Base-by-base conservation (phyloP, 768 basidiomycete genomes). In the Russula virescens region DNA sequence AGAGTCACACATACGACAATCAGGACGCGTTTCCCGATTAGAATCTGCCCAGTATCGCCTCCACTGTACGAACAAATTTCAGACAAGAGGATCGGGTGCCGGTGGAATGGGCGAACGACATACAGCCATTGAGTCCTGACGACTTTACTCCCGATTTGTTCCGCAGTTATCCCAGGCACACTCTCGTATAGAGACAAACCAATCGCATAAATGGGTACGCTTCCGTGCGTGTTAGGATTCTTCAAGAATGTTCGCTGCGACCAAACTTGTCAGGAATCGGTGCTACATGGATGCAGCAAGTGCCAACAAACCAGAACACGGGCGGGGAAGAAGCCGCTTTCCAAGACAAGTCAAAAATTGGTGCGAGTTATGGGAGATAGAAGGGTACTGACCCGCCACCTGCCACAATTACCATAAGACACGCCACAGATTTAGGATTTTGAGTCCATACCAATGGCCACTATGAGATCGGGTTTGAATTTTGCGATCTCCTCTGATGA, bases 101-200 rank as follows among this genome's bases (percentile, higher is more conserved):
- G 40, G 43, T 55, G 48, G 50, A 57, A 55, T 7, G 51, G 45
- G 61, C 43, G 53, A 34, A 40, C 46, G 18, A 54, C 59, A 21
- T 14, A 77, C 89, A 98, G 78, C 97, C 97, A 99, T 74, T 99
- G 97, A 18, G 95, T 99, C 58, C 95, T 83, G 68, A 97, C 79
- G 66, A 99, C 92, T 72, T 97, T 87, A 62, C 77, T 81, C 53
- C 91, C 91, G 55, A 94, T 81, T 72, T 87, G 83, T 68, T 93
- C 85, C 31, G 74, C 84, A 1, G 84, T 84, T 4, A 84, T 82
- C 19, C 87, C 91, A 6, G 86, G 86, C 19, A 98, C 79, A 28
- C 89, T 84, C 73, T 99, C 97, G 69, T 99, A 99, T 3, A 99
- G 80, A 6, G 94, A 95, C 35, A 99, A 83, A 2, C 97, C 95